Conservation (phyloP, 208 protist genomes). For the Angomonas ambiguus region DNA sequence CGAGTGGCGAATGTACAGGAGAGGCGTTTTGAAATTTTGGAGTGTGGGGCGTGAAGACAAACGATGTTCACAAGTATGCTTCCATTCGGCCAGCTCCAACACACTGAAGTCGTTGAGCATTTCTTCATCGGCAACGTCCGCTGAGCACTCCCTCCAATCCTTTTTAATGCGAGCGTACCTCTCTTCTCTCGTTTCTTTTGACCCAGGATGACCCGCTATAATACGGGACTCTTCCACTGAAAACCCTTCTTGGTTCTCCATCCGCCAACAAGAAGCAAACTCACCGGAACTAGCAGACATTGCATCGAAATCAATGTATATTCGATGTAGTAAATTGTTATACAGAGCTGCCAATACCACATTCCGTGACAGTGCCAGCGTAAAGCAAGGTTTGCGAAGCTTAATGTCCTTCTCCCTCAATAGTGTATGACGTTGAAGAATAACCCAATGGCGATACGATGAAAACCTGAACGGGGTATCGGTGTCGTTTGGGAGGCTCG, state of each 20-base stretch:
- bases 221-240: neutral
- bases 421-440: neutral
- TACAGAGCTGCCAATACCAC: neutral
- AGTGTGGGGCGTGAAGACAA: neutral
- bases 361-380: neutral
- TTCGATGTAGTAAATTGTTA: neutral
- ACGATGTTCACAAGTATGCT: neutral
- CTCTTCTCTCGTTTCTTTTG: neutral
- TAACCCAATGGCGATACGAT: neutral
- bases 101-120: constrained; percentile 22
- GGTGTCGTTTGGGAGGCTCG: neutral
- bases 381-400: neutral
- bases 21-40: neutral
- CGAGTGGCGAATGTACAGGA: no score
- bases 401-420: neutral
- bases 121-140: constrained; percentile 27
- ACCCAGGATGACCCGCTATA: no score
- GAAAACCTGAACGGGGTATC: neutral
- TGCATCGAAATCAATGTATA: neutral
- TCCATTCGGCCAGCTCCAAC: constrained; percentile 18
- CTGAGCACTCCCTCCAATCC: neutral
- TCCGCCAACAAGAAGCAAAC: neutral
- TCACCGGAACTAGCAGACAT: neutral
- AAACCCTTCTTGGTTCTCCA: neutral
- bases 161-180: neutral